Base-by-base conservation (phyloP, 306 rosid species). In the Casuarina equisetifolia region DNA sequence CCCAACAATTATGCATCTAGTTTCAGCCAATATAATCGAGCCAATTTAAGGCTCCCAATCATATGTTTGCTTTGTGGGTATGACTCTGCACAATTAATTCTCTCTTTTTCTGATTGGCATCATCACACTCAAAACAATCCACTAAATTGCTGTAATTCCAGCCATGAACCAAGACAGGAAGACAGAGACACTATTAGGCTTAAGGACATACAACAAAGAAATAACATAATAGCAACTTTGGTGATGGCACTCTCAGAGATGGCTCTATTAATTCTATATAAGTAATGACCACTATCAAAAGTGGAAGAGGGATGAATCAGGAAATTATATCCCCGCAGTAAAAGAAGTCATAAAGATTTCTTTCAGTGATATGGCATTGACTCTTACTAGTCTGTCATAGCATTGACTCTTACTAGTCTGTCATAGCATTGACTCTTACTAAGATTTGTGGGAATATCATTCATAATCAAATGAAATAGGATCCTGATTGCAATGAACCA, bases 11-110 rank as follows among this genome's bases (percentile, higher is more conserved):
- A 55, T 55, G 25, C 19, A 35, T 55, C 2, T 32, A 17, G 4
- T 20, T n/a, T n/a, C 19, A 4, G 62, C 62, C 62, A 19, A 55
- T n/a, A 32, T 55, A 55, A n/a, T 17, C 10, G 35, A 32, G 68
- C 68, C 35, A 35, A 35, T n/a, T 17, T 35, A 35, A 61, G 68
- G 68, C 68, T 35, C 17, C 1, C 16, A 61, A 9, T 5, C 12
- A 61, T 55, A 55, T 55, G 9, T 61, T 61, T 17, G 0, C 43
- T 35, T 35, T 35, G 39, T 35, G 68, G 68, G 68, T 12, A 61
- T 35, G 68, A 61, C 68, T 53, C 5, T 61, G n/a, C 43, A 10
- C 68, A 61, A 61, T 32, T 43, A 61, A 61, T 61, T 61, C 68
- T 32, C 43, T 32, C 43, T 35, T 61, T 61, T 61, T 35, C 17